phyloP scores from a whole-genome alignment of 2,329 filamentous ascomycete genomes.

The Dactylellina drechsleri region DNA sequence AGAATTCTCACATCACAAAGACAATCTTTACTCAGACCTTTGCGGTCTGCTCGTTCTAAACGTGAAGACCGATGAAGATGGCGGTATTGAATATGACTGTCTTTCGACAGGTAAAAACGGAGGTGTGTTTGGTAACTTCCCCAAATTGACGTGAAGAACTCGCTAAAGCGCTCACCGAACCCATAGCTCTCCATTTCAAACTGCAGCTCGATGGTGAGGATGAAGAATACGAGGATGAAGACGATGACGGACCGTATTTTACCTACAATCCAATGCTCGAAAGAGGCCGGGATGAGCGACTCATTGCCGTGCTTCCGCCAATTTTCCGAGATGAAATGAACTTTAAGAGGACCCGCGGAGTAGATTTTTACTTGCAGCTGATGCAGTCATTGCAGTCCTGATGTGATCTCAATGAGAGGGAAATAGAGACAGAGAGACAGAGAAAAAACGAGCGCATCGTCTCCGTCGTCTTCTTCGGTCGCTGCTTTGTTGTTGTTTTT shows the following conservation, averaged over 20 bases:
- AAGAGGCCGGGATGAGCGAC: constrained; percentile 40
- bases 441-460: too few relatives aligned
- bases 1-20: constrained; percentile 50
- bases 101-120: constrained; percentile 52
- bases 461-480: too few relatives aligned
- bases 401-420: not conserved
- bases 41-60: constrained; percentile 50
- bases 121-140: constrained; percentile 16
- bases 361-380: constrained; percentile 51
- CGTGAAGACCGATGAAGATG: constrained; percentile 50
- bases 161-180: not conserved
- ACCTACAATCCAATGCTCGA: constrained; percentile 52
- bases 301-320: constrained; percentile 39
- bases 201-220: constrained; percentile 47
- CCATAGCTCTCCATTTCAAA: constrained; percentile 47
- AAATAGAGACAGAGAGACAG: too few relatives aligned
- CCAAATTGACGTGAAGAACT: too few relatives aligned
- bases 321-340: constrained; percentile 54
- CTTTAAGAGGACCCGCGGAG: constrained; percentile 49
- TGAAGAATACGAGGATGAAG: constrained; percentile 31
- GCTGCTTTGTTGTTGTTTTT: too few relatives aligned
- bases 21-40: constrained; percentile 51
- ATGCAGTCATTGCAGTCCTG: constrained; percentile 39
- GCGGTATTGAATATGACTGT: constrained; percentile 51
- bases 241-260: constrained; percentile 47